These are phyloP conservation scores for Pholiota microspora DNA, from an alignment of 768 basidiomycete species.

Conservation along the genomic window DNA sequence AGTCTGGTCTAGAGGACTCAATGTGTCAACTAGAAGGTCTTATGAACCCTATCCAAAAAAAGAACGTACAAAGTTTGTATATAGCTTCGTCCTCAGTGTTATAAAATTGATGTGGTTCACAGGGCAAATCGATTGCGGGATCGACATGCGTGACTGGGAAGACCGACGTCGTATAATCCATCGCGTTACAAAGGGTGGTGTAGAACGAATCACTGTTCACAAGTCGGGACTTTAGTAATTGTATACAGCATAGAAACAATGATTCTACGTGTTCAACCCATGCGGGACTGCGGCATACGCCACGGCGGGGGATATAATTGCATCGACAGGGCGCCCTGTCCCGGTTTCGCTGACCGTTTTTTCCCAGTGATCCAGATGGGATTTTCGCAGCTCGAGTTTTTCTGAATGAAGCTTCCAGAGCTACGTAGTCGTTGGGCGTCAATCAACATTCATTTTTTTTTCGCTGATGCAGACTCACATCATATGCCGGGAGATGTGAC, in stretches of 20 bases:
- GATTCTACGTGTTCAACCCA: conserved; percentile 49
- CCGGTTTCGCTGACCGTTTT: conserved; percentile 46
- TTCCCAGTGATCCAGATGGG: conserved; percentile 65
- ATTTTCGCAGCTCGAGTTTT: conserved; percentile 49
- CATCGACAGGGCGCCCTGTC: conserved; percentile 71
- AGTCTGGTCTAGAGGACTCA: conserved; percentile 62
- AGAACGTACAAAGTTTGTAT: conserved; percentile 52
- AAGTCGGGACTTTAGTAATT: not conserved
- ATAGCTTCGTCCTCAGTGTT: conserved; percentile 50
- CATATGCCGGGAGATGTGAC: conserved; percentile 37
- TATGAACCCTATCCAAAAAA: no score
- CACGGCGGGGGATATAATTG: conserved; percentile 63
- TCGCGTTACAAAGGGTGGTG: conserved; percentile 61
- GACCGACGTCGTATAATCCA: conserved; percentile 58
- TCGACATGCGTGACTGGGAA: conserved; percentile 70
- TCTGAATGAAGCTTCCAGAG: conserved; percentile 64
- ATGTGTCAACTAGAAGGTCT: no score
- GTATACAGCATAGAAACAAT: not conserved
- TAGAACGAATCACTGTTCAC: conserved; percentile 49
- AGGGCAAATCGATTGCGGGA: conserved; percentile 46
- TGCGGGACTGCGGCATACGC: conserved; percentile 64
- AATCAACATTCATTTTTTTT: no score
- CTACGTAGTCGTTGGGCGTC: no score
- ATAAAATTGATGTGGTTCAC: conserved; percentile 47
- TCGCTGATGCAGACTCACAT: conserved; percentile 34